A percentile compares a stretch with the other conserved stretches of the same genome.
These are phyloP conservation scores for Claviceps monticola DNA, from an alignment of 2,329 filamentous ascomycete species.

Conservation along the genomic window DNA sequence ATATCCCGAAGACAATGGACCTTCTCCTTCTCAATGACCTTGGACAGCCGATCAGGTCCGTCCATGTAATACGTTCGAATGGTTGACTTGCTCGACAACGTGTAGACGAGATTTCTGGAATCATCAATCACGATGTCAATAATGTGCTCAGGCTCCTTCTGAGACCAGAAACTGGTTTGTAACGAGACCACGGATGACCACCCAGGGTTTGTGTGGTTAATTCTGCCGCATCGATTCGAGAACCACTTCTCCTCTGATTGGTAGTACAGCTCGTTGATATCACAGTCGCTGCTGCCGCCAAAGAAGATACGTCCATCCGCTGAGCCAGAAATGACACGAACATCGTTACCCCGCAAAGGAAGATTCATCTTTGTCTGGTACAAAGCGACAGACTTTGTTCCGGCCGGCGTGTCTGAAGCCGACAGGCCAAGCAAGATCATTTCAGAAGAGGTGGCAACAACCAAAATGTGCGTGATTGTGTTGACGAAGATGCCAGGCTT, in stretches of 20 bases:
- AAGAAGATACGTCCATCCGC: slow-evolving; percentile 89
- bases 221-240: slow-evolving; percentile 70
- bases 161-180: slow-evolving; percentile 34
- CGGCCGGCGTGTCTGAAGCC: slow-evolving; percentile 50
- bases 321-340: slow-evolving; percentile 68
- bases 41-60: slow-evolving; percentile 42
- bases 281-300: slow-evolving; percentile 63
- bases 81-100: slow-evolving; percentile 73
- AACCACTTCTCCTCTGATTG: slow-evolving; percentile 98
- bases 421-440: slow-evolving; percentile 79
- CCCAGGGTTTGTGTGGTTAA: slow-evolving; percentile 71
- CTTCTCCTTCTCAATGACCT: slow-evolving; percentile 53
- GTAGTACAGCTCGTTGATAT: slow-evolving; percentile 89
- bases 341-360: slow-evolving; percentile 60
- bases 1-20: slow-evolving; percentile 55
- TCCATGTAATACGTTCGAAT: slow-evolving; percentile 89
- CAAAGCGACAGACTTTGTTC: slow-evolving; percentile 58
- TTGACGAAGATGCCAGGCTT: slow-evolving; percentile 77
- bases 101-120: slow-evolving; percentile 76
- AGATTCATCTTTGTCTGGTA: slow-evolving; percentile 84
- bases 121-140: slow-evolving; percentile 79
- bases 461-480: slow-evolving; percentile 74
- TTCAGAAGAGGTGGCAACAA: slow-evolving; percentile 75
- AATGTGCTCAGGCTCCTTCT: slow-evolving; percentile 47
- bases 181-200: slow-evolving; percentile 50